Evolutionary conservation across 2,329 filamentous ascomycete species (phyloP).

Genomic region (Chaetomiaceae sp.): DNA sequence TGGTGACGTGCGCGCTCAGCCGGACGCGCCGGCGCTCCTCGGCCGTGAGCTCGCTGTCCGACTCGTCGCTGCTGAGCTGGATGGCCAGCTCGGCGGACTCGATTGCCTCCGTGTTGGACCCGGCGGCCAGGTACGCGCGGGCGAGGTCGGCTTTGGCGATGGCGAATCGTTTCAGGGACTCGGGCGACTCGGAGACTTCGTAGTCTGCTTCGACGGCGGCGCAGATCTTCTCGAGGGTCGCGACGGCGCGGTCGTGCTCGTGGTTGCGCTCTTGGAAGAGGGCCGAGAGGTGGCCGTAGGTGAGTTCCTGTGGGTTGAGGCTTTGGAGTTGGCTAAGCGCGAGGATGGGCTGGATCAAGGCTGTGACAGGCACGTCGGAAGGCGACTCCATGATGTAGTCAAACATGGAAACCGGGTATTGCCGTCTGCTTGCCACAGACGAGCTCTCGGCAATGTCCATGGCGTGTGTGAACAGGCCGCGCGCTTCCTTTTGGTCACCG

Average conservation of each 20-base stretch:
- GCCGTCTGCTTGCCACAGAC: slow-evolving; percentile 65
- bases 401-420: slow-evolving; percentile 77
- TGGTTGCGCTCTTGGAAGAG: slow-evolving; percentile 77
- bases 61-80: slow-evolving; percentile 68
- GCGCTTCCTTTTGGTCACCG: slow-evolving; percentile 71
- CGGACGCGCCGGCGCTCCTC: slow-evolving; percentile 66
- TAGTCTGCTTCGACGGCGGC: slow-evolving; percentile 71
- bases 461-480: slow-evolving; percentile 84
- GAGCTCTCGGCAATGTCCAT: slow-evolving; percentile 86
- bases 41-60: slow-evolving; percentile 58
- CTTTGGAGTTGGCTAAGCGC: slow-evolving; percentile 75
- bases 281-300: slow-evolving; percentile 71
- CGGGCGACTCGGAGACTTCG: slow-evolving; percentile 72
- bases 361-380: slow-evolving; percentile 47
- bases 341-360: slow-evolving; percentile 80
- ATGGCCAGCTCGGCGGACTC: slow-evolving; percentile 79
- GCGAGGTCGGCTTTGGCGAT: slow-evolving; percentile 83
- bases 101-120: slow-evolving; percentile 61
- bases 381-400: slow-evolving; percentile 66
- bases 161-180: slow-evolving; percentile 70
- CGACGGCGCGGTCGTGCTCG: slow-evolving; percentile 60
- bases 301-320: slow-evolving; percentile 65
- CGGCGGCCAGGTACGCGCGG: slow-evolving; percentile 69
- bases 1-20: slow-evolving; percentile 79
- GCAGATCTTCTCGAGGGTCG: slow-evolving; percentile 46